A percentile compares a stretch with the other conserved stretches of the same genome.
Evolutionary conservation across 2,329 filamentous ascomycete genomes (phyloP).

Genomic region (Botrytis elliptica): DNA sequence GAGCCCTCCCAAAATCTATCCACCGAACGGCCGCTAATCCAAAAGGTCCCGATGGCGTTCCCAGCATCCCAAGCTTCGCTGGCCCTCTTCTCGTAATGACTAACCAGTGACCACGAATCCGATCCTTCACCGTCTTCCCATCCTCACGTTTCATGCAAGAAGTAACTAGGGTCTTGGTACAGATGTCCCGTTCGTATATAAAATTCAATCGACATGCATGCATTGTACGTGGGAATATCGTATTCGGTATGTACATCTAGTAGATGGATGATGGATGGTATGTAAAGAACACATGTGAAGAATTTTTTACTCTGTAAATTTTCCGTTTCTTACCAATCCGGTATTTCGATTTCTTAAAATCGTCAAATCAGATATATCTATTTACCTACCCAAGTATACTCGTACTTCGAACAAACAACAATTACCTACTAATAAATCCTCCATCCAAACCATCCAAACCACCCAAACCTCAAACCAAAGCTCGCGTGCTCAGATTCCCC

Average conservation of each 20-base stretch:
- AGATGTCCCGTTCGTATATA: background rate
- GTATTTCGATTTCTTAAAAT: background rate
- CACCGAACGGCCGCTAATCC: background rate
- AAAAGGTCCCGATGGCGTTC: background rate
- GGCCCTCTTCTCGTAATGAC: background rate
- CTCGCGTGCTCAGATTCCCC: background rate
- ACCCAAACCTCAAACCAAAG: background rate
- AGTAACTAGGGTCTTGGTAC: slow-evolving; percentile 1
- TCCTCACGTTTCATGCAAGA: slow-evolving; percentile 7
- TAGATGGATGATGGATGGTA: background rate
- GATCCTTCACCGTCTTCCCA: slow-evolving; percentile 10
- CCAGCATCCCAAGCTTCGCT: background rate
- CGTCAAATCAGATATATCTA: background rate
- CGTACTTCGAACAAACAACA: no score
- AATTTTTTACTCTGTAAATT: background rate
- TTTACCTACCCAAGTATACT: no score
- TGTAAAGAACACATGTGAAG: background rate
- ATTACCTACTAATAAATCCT: no score
- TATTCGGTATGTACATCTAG: background rate
- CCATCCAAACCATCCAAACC: no score
- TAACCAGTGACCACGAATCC: background rate
- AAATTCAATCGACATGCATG: background rate
- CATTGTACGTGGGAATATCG: background rate
- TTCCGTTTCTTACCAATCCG: background rate
- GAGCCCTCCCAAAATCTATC: background rate